Conservation (phyloP, 2,329 filamentous ascomycete genomes). For the Neopestalotiopsis clavispora region DNA sequence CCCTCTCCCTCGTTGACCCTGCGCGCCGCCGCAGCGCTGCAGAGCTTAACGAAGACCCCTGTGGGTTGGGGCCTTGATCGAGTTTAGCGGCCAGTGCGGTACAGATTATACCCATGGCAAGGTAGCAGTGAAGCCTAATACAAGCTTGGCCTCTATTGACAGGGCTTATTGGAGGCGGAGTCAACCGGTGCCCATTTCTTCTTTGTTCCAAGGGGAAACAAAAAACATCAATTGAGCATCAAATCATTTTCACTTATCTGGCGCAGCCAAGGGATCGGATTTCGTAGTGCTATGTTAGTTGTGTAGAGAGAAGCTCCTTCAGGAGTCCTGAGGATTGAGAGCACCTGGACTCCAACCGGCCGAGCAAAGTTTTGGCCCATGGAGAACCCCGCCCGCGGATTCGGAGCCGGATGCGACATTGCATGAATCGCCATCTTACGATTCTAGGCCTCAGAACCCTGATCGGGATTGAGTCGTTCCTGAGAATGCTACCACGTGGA, state of each 20-base stretch:
- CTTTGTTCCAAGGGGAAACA: not conserved
- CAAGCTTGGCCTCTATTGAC: not conserved
- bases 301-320: no score
- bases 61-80: not conserved
- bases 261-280: not conserved
- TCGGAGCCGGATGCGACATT: not conserved
- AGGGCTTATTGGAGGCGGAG: not conserved
- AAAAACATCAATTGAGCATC: not conserved
- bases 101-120: not conserved
- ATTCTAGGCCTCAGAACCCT: not conserved
- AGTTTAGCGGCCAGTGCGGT: not conserved
- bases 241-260: not conserved
- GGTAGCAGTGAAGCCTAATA: not conserved
- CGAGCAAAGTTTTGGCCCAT: not conserved
- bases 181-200: not conserved
- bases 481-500: not conserved
- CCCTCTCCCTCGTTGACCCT: not conserved
- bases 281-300: no score
- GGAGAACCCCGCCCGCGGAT: not conserved
- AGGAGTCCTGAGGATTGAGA: no score
- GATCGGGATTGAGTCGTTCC: not conserved
- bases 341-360: not conserved
- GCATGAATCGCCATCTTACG: conserved; percentile 1
- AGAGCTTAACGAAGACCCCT: not conserved
- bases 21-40: not conserved